Base-by-base conservation (phyloP, 768 basidiomycete species). In the Pholiota conissans region DNA sequence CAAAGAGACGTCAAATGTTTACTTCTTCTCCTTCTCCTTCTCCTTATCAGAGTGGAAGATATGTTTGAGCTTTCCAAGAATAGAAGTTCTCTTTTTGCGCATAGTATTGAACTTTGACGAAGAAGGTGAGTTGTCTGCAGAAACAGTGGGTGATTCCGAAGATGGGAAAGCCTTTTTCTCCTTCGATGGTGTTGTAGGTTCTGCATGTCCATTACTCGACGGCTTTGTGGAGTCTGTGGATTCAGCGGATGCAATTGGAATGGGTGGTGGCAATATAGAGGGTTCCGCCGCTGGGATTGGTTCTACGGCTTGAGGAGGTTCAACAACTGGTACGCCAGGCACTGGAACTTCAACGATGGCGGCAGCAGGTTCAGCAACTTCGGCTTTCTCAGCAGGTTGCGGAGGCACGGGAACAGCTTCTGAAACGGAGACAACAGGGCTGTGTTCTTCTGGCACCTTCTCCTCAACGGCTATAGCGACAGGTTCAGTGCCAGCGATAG, bases 31-130 rank as follows among this genome's bases (percentile, higher is more conserved):
- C 61, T 73, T 71, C 57, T 72, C 67, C 63, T 77, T 80, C 20
- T 81, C 74, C 63, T 76, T 79, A 54, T 82, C 74, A 32, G 69
- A 65, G 14, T 71, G 65, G 63, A 88, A 87, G 5, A 85, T 64
- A 37, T 76, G 65, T 65, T 82, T 86, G 51, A 82, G 35, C 62
- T 77, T 85, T 24, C 78, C 79, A 52, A 88, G 76, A 28, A 87
- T 65, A 14, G 85, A 85, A 5, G 70, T 66, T 45, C 84, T 86
- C 74, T 85, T 84, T 57, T 78, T 73, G 14, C 66, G 62, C 13
- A 62, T 52, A 1, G 76, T 72, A 20, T 71, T 74, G 54, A 72
- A 70, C 53, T 68, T 75, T 8, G 78, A 75, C 26, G 77, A 63
- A 2, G 67, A 61, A 29, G 67, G 63, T 3, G 68, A 63, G 30